These are phyloP conservation scores for Boletus eberwhitei DNA, from an alignment of 768 basidiomycete species.

Conservation along the genomic window DNA sequence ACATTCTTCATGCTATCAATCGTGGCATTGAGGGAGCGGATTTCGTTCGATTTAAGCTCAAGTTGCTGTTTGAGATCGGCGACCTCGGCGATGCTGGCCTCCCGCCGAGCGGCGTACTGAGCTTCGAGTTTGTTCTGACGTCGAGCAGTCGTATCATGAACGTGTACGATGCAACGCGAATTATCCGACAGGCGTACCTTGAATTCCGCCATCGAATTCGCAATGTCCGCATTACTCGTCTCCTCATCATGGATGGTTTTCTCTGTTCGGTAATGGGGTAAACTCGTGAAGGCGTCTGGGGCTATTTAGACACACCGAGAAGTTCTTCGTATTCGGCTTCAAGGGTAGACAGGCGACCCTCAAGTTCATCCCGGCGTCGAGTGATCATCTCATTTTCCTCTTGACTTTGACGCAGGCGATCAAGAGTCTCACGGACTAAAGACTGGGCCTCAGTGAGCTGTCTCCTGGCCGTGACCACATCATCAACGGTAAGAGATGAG, in stretches of 20 bases:
- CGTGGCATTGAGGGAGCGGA: constrained; percentile 76
- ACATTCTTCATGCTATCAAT: constrained; percentile 93
- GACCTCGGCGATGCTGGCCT: constrained; percentile 82
- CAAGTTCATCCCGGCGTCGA: constrained; percentile 83
- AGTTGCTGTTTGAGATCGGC: constrained; percentile 86
- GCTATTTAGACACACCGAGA: constrained; percentile 57
- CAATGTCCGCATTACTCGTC: constrained; percentile 75
- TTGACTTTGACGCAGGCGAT: constrained; percentile 82
- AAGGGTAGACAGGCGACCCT: constrained; percentile 71
- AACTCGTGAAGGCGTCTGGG: neutral
- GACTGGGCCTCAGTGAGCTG: constrained; percentile 89
- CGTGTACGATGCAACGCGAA: neutral
- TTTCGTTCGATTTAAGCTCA: constrained; percentile 79
- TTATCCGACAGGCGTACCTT: constrained; percentile 53
- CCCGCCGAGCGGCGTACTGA: constrained; percentile 90
- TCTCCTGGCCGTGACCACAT: constrained; percentile 76
- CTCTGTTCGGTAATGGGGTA: constrained; percentile 46
- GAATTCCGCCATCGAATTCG: constrained; percentile 84
- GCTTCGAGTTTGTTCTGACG: constrained; percentile 86
- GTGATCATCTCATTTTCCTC: constrained; percentile 88
- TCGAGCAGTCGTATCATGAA: constrained; percentile 3
- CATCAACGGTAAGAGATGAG: constrained; percentile 65
- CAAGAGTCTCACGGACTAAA: constrained; percentile 82
- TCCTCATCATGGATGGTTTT: constrained; percentile 91
- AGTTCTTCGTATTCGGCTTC: constrained; percentile 97